Evolutionary conservation across 2,329 filamentous ascomycete species (phyloP), one percentile per base, ranked within the genome.

Genomic region (Pseudocercospora ulei): DNA sequence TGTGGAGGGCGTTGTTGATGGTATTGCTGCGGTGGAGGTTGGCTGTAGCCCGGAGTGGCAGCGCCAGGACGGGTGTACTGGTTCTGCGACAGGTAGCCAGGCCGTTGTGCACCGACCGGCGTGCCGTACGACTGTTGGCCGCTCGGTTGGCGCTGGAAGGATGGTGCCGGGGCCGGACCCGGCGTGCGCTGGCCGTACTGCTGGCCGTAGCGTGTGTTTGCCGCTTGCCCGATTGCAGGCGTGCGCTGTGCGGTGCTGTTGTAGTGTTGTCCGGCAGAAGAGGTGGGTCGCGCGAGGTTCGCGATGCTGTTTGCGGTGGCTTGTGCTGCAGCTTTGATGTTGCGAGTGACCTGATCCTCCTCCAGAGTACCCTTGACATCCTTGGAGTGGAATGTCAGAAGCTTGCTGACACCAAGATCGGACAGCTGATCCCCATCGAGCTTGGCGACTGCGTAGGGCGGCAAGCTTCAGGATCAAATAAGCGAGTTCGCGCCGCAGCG

Each of bases 381-480:
- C 35, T 80, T 76, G 4, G 72, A 76, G 44, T 82, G 75, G 30
- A 92, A 68, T 43, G 84, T 65, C 12, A 94, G 72, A 56, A 77
- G 84, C 29, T 77, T 83, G 63, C 80, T 88, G 56, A 93, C 80
- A 46, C 83, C 79, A 31, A 94, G 67, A 41, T 86, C 82, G 18
- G 79, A 80, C n/a, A 93, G 65, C 58, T 86, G 82, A 56, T 92
- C 81, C 6, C 85, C 85, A 53, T 92, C 80, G 45, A 94, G 67
- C 54, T 90, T 88, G 4, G 86, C 79, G 14, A 94, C 81, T 1
- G 82, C 82, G 56, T 85, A 90, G 1, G 86, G 86, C 1, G 86
- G 86, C 7, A 94, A n/a, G 65, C 24, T 73, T 76, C 48, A 80
- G 72, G 44, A 93, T 73, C 46, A 93, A 75, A 18, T 86, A 65